phyloP scores from a whole-genome alignment of 352 stramenopile species.

The Globisporangium recalcitrans region DNA sequence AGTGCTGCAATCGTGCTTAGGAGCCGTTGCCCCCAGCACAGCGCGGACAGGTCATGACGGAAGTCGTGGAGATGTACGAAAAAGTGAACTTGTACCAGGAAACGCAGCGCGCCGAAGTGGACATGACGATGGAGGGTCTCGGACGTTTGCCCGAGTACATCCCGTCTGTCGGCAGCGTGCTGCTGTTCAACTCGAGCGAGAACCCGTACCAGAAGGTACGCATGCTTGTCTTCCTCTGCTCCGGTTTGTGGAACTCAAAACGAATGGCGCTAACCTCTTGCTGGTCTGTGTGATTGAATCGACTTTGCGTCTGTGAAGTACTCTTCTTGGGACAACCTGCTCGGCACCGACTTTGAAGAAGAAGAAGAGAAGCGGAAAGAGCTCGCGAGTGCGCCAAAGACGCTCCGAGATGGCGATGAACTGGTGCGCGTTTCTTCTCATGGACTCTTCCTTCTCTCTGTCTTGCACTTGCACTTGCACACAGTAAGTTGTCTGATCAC shows the following conservation, averaged over 20 bases:
- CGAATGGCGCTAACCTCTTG: not conserved
- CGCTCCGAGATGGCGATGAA: slow-evolving; percentile 76
- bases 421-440: slow-evolving; percentile 33
- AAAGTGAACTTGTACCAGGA: slow-evolving; percentile 77
- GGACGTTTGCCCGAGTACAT: slow-evolving; percentile 78
- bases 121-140: slow-evolving; percentile 76
- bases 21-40: slow-evolving; percentile 67
- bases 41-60: slow-evolving; percentile 70
- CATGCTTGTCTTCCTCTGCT: not conserved
- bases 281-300: not conserved
- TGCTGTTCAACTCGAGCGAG: slow-evolving; percentile 86
- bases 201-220: slow-evolving; percentile 84
- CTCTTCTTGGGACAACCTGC: slow-evolving; percentile 83
- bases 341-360: slow-evolving; percentile 82
- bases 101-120: slow-evolving; percentile 62
- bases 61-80: slow-evolving; percentile 81
- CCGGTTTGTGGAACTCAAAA: not conserved
- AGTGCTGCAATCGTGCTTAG: slow-evolving; percentile 17
- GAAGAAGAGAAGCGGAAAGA: slow-evolving; percentile 85
- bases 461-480: too few species aligned
- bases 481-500: not conserved
- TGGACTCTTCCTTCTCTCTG: too few species aligned
- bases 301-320: slow-evolving; percentile 41
- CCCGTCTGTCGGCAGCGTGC: slow-evolving; percentile 68
- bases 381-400: slow-evolving; percentile 70